Evolutionary conservation across 768 basidiomycete species (phyloP).

Genomic region (Podaxis pistillaris): DNA sequence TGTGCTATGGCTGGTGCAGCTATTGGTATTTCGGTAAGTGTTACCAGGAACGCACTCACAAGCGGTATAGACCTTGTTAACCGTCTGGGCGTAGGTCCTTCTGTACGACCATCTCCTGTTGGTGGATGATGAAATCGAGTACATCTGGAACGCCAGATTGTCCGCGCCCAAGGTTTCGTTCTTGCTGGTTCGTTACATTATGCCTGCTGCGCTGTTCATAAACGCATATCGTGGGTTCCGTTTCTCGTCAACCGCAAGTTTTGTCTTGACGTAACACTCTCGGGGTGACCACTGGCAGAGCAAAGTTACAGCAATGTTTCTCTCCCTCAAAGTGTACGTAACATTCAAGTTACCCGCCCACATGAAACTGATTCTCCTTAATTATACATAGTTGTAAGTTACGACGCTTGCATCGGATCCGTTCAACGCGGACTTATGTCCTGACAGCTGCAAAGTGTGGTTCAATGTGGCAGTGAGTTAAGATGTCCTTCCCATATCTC

Average conservation of each 20-base stretch:
- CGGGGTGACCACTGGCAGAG: neutral
- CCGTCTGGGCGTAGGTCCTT: neutral
- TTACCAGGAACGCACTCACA: neutral
- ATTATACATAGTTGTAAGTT: slow-evolving; percentile 2
- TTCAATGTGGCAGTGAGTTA: slow-evolving; percentile 4
- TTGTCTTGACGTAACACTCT: neutral
- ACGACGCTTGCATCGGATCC: neutral
- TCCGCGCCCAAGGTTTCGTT: slow-evolving; percentile 6
- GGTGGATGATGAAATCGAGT: slow-evolving; percentile 9
- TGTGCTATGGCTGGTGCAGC: neutral
- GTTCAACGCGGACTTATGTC: neutral
- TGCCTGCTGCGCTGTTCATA: slow-evolving; percentile 7
- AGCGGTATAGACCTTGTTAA: neutral
- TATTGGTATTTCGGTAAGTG: slow-evolving; percentile 4
- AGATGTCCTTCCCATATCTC: neutral
- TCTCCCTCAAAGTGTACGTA: neutral
- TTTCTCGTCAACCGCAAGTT: neutral
- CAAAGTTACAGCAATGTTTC: slow-evolving; percentile 4
- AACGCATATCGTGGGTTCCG: slow-evolving; percentile 5
- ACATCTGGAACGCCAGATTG: slow-evolving; percentile 2
- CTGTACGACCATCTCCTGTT: slow-evolving; percentile 5
- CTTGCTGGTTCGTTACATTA: slow-evolving; percentile 4
- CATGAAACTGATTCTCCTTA: neutral
- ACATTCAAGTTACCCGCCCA: neutral
- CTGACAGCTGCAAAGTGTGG: neutral